Conservation (phyloP, 176 grass and related monocot genomes). For the Cenchrus americanus region DNA sequence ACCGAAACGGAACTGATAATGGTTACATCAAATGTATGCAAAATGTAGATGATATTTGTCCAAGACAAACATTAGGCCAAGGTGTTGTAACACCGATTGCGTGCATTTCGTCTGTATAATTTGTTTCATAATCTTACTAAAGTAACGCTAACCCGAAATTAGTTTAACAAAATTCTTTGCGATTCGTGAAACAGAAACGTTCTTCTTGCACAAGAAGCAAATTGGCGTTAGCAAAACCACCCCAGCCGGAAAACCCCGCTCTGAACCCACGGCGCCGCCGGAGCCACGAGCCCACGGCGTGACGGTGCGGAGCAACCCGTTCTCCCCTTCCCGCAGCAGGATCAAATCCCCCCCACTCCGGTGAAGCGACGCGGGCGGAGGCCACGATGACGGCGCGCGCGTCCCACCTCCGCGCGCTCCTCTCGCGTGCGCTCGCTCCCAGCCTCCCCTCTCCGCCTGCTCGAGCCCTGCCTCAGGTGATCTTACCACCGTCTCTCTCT, state of each 20-base stretch:
- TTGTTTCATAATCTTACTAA: too few relatives aligned
- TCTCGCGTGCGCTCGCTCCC: slow-evolving; percentile 24
- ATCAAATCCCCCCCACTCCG: background rate
- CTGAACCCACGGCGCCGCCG: slow-evolving; percentile 41
- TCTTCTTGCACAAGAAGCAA: slow-evolving; percentile 33
- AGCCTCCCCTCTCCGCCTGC: background rate
- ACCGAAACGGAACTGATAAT: too few relatives aligned
- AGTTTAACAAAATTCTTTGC: background rate
- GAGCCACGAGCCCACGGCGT: background rate
- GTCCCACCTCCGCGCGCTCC: slow-evolving; percentile 30
- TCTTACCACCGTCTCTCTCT: background rate
- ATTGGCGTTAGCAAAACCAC: background rate
- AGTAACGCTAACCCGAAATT: too few relatives aligned
- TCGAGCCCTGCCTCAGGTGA: slow-evolving; percentile 26
- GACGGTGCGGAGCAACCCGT: background rate
- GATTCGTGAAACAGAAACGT: background rate
- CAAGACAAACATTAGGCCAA: too few relatives aligned
- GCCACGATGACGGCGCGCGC: slow-evolving; percentile 7
- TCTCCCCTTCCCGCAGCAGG: background rate
- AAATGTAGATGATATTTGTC: too few relatives aligned
- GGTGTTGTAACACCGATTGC: too few relatives aligned
- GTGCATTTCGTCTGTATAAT: too few relatives aligned
- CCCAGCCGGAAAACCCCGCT: background rate
- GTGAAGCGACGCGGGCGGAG: background rate
- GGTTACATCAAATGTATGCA: too few relatives aligned